Percentiles rank a stretch among this genome's conserved stretches.
These are phyloP conservation scores for Biancaea sappan DNA, from an alignment of 306 rosid genomes.

Conservation along the genomic window DNA sequence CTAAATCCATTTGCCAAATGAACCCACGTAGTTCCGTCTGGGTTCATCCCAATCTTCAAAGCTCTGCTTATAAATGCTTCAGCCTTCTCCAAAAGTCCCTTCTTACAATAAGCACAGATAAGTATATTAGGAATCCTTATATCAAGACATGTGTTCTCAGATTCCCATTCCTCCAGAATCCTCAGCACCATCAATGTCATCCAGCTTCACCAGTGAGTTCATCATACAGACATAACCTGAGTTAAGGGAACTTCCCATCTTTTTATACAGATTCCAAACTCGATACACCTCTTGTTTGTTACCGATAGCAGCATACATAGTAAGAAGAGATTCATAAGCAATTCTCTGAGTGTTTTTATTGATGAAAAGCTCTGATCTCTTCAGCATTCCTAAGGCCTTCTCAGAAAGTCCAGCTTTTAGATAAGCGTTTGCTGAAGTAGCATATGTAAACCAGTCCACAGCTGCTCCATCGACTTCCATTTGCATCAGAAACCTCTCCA, in stretches of 20 bases:
- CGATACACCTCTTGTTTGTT: slow-evolving; percentile 52
- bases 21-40: slow-evolving; percentile 40
- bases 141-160: slow-evolving; percentile 37
- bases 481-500: slow-evolving; percentile 51
- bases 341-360: slow-evolving; percentile 4
- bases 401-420: slow-evolving; percentile 47
- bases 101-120: slow-evolving; percentile 50
- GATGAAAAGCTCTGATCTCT: slow-evolving; percentile 44
- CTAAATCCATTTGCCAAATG: slow-evolving; percentile 47
- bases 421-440: slow-evolving; percentile 47
- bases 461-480: slow-evolving; percentile 46
- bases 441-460: slow-evolving; percentile 47
- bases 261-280: slow-evolving; percentile 49
- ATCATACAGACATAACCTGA: slow-evolving; percentile 48
- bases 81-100: slow-evolving; percentile 55
- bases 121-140: slow-evolving; percentile 42
- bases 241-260: slow-evolving; percentile 16
- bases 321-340: slow-evolving; percentile 46
- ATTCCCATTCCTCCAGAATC: slow-evolving; percentile 59
- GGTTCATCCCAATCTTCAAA: slow-evolving; percentile 42
- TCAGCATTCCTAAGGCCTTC: slow-evolving; percentile 40
- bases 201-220: slow-evolving; percentile 52
- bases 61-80: slow-evolving; percentile 36
- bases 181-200: slow-evolving; percentile 56
- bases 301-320: slow-evolving; percentile 40